These are phyloP conservation scores for Tuber calosporum DNA, from an alignment of 495 filamentous ascomycete genomes.

Conservation along the genomic window DNA sequence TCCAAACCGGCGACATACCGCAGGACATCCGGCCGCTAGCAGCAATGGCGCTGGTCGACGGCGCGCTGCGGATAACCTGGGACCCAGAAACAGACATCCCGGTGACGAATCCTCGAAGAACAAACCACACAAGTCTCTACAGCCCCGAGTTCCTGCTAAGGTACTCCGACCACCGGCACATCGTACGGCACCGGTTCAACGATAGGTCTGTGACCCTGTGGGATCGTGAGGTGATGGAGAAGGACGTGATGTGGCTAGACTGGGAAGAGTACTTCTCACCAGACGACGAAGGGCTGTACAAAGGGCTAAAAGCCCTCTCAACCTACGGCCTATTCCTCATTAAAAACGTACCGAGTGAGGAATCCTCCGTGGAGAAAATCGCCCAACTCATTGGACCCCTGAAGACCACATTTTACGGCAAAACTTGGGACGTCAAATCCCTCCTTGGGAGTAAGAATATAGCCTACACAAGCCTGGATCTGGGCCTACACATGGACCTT, in stretches of 20 bases:
- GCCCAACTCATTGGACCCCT: constrained; percentile 64
- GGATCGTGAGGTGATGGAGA: constrained; percentile 43
- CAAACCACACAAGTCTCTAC: constrained; percentile 50
- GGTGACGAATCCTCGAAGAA: constrained; percentile 40
- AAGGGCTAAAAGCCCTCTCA: constrained; percentile 51
- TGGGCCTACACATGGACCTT: constrained; percentile 87
- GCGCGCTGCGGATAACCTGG: constrained; percentile 56
- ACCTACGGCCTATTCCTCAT: constrained; percentile 66
- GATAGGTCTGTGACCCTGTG: constrained; percentile 38
- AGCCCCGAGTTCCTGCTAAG: constrained; percentile 39
- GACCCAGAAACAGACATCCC: constrained; percentile 48
- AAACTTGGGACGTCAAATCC: constrained; percentile 77
- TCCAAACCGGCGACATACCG: constrained; percentile 67
- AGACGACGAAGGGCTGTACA: constrained; percentile 47
- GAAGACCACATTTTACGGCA: constrained; percentile 78
- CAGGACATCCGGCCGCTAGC: constrained; percentile 44
- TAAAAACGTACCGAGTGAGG: constrained; percentile 59
- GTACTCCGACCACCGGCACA: constrained; percentile 20
- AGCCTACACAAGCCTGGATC: constrained; percentile 71
- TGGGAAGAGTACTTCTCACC: constrained; percentile 56
- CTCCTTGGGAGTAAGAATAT: constrained; percentile 77
- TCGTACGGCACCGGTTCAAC: constrained; percentile 29
- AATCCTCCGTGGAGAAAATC: constrained; percentile 56
- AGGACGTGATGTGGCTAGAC: constrained; percentile 48
- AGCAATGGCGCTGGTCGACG: constrained; percentile 38